Base-by-base conservation (phyloP, 1,284 basidiomycete species). In the Cryptococcus hybrid region DNA sequence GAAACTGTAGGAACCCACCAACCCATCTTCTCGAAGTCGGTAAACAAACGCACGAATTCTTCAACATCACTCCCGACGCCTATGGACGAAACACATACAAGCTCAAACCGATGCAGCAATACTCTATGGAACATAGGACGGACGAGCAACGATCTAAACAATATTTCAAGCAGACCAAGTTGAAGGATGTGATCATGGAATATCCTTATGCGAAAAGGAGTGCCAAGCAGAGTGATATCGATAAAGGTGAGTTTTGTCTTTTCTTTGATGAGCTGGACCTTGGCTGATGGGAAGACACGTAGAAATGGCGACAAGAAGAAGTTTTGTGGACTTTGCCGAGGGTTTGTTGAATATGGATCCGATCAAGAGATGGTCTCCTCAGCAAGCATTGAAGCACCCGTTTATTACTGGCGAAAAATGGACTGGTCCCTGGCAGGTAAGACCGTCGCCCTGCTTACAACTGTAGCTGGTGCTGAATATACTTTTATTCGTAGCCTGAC, bases 331-430 rank as follows among this genome's bases (percentile, higher is more conserved):
- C 80, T 99, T 99, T 80, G 95, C 95, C 60, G 87, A 92, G 71
- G 95, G 95, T 15, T 81, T 99, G 43, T 82, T 99, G 58, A 89
- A 96, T 75, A 82, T 98, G 80, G 92, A 99, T 71, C 95, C 96
- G 13, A 86, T 94, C 58, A 88, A 92, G 68, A 84, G 95, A 59
- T 99, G 95, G 96, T 90, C 94, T 7, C 95, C 96, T 35, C 92
- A 97, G 73, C 94, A 99, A 79, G 95, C 95, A 42, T 84, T 89
- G 58, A 81, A 90, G 73, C 96, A 99, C 78, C 95, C 95, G 3
- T 99, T 99, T 79, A 97, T 99, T 69, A 96, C 93, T 8, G 94
- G 95, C 56, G 95, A 98, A 79, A 93, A 92, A 76, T 96, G 88
- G 73, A 86, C 85, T 8, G 92, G 90, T 62, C 88, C 89, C 7